Evolutionary conservation across 192 early-diverging fungal species (phyloP).

Genomic region (Coemansia sp.): DNA sequence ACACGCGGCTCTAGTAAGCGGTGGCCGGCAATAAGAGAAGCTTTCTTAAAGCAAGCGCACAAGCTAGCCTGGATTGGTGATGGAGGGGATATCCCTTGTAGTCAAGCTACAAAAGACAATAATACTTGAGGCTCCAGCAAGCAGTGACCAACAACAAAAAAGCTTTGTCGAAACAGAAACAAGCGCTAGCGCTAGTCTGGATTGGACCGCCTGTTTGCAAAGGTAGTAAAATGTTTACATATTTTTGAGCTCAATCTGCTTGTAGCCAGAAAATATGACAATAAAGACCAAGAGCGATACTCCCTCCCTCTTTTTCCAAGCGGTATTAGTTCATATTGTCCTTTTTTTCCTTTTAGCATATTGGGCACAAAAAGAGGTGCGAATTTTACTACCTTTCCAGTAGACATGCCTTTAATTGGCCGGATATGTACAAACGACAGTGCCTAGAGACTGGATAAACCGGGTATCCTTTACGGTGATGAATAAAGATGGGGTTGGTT

Average conservation of each 20-base stretch:
- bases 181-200: neutral
- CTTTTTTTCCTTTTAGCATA: too few species aligned
- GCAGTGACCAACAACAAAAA: neutral
- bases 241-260: constrained; percentile 3
- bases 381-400: neutral
- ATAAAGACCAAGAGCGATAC: neutral
- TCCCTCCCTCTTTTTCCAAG: too few species aligned
- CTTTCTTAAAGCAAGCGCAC: neutral
- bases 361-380: too few species aligned
- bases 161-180: neutral
- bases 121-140: neutral
- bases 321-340: too few species aligned
- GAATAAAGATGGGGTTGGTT: neutral
- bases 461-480: neutral
- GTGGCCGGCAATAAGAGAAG: neutral
- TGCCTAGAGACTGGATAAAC: constrained; percentile 1
- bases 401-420: neutral
- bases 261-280: constrained; percentile 2
- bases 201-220: neutral
- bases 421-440: neutral
- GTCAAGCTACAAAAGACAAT: too few species aligned
- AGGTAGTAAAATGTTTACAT: constrained; percentile 9
- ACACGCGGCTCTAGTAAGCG: neutral
- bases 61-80: neutral
- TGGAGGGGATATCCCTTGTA: too few species aligned